These are phyloP conservation scores for Fraxinus xanthoxyloides DNA, from an alignment of 305 asterid species.

Conservation along the genomic window DNA sequence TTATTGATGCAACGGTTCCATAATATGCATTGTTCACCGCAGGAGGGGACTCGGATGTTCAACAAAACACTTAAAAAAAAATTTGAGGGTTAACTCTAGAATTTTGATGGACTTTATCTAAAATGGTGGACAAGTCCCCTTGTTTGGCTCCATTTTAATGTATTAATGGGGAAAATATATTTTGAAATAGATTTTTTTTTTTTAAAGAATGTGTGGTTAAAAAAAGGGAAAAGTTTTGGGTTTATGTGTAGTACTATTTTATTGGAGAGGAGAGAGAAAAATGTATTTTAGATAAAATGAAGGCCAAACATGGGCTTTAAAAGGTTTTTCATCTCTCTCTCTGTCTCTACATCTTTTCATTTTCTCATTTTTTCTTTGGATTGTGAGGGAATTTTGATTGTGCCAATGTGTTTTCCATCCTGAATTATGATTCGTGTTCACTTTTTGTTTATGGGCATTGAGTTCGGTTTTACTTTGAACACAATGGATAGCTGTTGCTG, in stretches of 20 bases:
- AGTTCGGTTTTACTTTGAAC: constrained; percentile 2
- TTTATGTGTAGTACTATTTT: not conserved
- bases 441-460: constrained; percentile 3
- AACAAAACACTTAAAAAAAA: not conserved
- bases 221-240: not conserved
- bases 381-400: not conserved
- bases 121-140: not conserved
- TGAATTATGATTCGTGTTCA: not conserved
- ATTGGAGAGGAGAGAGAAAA: no score
- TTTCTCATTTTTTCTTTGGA: not conserved
- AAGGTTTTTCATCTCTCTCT: not conserved
- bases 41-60: not conserved
- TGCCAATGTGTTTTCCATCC: not conserved
- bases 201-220: not conserved
- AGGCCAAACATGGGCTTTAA: not conserved
- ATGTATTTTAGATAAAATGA: not conserved
- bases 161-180: no score
- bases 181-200: no score
- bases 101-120: not conserved
- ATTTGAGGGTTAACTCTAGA: not conserved
- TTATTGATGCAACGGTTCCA: not conserved
- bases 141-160: not conserved
- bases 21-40: not conserved
- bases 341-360: not conserved
- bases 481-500: constrained; percentile 66